phyloP scores from a whole-genome alignment of 2,329 filamentous ascomycete genomes.

The Aurifilum marmelostoma region DNA sequence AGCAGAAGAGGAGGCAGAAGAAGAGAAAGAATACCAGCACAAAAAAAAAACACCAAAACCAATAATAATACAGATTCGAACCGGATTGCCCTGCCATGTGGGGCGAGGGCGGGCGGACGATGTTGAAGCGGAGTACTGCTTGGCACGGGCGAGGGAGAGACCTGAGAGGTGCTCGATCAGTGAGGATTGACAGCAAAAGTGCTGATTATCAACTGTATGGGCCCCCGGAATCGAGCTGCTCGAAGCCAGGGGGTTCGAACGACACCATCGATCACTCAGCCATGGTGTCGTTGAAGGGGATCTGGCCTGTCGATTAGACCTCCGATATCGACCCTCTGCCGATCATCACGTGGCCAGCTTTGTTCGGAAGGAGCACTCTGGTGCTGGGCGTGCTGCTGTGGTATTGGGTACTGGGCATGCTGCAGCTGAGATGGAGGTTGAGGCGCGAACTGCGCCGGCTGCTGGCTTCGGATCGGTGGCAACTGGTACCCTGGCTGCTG shows the following conservation, averaged over 20 bases:
- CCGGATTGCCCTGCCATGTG: not conserved
- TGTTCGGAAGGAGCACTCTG: slow-evolving; percentile 23
- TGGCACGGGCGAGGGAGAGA: not conserved
- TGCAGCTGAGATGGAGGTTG: slow-evolving; percentile 36
- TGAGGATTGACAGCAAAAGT: no score
- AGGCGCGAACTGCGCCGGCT: slow-evolving; percentile 36
- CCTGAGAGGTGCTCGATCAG: not conserved
- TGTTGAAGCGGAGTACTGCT: not conserved
- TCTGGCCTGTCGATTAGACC: slow-evolving; percentile 64
- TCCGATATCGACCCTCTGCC: slow-evolving; percentile 62
- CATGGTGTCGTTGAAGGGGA: slow-evolving; percentile 36
- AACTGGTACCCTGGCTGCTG: slow-evolving; percentile 47
- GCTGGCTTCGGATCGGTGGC: slow-evolving; percentile 51
- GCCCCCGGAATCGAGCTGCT: not conserved
- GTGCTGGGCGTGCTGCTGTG: slow-evolving; percentile 35
- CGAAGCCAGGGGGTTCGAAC: not conserved
- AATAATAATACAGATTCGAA: slow-evolving; percentile 26
- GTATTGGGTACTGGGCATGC: slow-evolving; percentile 34
- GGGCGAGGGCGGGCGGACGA: slow-evolving; percentile 1
- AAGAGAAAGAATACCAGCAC: not conserved
- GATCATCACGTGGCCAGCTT: slow-evolving; percentile 51
- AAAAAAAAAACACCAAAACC: slow-evolving; percentile 19
- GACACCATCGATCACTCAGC: slow-evolving; percentile 21
- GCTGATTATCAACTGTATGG: no score
- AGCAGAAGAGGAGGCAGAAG: not conserved